phyloP scores from a whole-genome alignment of 371 early-diverging fungal species.

The Haplosporangium sp. region DNA sequence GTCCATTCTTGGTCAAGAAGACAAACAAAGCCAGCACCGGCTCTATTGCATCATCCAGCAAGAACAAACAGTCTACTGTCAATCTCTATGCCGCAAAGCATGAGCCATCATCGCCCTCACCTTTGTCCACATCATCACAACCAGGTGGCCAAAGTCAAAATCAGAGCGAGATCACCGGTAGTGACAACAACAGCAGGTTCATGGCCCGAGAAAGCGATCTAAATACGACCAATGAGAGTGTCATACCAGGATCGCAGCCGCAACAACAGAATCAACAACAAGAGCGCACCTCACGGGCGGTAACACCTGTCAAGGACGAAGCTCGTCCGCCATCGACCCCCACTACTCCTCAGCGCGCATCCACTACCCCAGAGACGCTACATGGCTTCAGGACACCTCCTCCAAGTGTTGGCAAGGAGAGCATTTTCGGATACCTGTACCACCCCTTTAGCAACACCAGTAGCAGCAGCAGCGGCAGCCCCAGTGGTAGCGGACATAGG shows the following conservation, averaged over 20 bases:
- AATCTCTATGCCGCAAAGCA: background rate
- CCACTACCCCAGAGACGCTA: background rate
- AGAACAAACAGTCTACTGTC: background rate
- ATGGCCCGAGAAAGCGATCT: background rate
- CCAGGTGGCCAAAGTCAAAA: no score
- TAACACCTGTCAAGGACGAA: constrained; percentile 12
- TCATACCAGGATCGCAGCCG: background rate
- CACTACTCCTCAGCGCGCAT: background rate
- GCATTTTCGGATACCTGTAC: background rate
- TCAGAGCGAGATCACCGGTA: no score
- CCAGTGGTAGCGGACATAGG: background rate
- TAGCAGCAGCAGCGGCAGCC: background rate
- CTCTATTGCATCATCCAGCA: no score
- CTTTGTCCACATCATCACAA: background rate
- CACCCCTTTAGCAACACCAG: background rate
- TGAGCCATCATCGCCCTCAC: constrained; percentile 1
- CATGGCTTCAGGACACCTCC: constrained; percentile 27
- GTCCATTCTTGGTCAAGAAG: constrained; percentile 17
- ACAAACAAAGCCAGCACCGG: background rate
- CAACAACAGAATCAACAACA: no score
- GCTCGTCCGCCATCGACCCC: no score
- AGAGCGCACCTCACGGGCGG: background rate
- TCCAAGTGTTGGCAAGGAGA: constrained; percentile 21
- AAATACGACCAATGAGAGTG: background rate
- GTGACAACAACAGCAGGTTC: no score